Evolutionary conservation across 306 rosid species (phyloP).

Genomic region (Rosa chinensis): DNA sequence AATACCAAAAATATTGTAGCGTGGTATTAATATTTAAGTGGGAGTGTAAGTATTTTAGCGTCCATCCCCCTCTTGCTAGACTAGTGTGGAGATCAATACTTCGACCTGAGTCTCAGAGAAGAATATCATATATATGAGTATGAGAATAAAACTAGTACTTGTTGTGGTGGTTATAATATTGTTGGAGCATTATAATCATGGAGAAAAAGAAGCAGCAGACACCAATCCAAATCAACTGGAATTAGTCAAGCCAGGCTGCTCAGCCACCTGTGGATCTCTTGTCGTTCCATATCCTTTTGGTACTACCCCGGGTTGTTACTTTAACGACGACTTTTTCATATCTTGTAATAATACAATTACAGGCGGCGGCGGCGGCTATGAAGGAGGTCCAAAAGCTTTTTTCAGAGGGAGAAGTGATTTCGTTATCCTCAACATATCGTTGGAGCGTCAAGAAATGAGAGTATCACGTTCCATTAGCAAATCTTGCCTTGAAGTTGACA

Average conservation of each 20-base stretch:
- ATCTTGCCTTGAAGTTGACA: not conserved
- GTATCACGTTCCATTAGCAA: not conserved
- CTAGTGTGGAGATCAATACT: not conserved
- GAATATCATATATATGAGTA: not conserved
- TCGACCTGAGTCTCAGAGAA: not conserved
- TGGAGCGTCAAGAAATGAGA: constrained; percentile 28
- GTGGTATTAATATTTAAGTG: not conserved
- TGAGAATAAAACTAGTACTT: not conserved
- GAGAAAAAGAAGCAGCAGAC: not conserved
- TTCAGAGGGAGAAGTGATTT: not conserved
- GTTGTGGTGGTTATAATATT: not conserved
- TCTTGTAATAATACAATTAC: not conserved
- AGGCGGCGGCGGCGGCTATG: not conserved
- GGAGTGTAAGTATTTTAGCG: not conserved
- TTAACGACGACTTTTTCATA: constrained; percentile 3
- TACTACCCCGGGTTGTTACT: constrained; percentile 8
- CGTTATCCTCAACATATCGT: constrained; percentile 8
- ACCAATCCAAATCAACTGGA: not conserved
- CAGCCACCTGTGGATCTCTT: constrained; percentile 21
- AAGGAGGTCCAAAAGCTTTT: not conserved
- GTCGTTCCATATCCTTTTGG: constrained; percentile 32
- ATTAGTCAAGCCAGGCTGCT: constrained; percentile 13
- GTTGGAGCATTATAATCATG: not conserved
- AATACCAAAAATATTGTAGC: not conserved
- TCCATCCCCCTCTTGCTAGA: no score